Conservation (phyloP, 768 basidiomycete species). For the Coprinopsis sp. region DNA sequence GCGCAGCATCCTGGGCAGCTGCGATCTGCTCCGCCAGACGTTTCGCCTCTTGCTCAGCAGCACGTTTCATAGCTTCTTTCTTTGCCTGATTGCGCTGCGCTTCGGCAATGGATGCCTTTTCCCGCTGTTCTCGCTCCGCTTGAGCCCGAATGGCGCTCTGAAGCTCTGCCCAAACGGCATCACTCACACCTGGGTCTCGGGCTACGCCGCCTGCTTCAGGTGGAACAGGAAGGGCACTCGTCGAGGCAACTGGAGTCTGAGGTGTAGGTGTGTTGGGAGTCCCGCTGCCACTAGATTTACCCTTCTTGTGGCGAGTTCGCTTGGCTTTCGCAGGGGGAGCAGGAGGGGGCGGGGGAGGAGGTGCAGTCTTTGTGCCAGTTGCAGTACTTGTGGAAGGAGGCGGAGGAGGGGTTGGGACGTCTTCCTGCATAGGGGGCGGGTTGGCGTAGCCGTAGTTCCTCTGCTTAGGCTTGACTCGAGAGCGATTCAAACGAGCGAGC, state of each 20-base stretch:
- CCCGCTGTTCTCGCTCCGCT: conserved; percentile 24
- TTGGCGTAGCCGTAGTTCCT: not conserved
- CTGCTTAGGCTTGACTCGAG: conserved; percentile 7
- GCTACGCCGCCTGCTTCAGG: conserved; percentile 3
- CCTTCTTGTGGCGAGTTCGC: not conserved
- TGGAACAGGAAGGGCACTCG: conserved; percentile 6
- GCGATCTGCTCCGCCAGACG: conserved; percentile 7
- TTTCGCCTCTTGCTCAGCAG: conserved; percentile 13
- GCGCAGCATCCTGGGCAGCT: conserved; percentile 23
- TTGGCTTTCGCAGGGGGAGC: not conserved
- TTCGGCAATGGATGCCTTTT: conserved; percentile 15
- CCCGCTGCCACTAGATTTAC: not conserved
- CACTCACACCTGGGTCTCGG: conserved; percentile 50
- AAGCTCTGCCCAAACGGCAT: conserved; percentile 47
- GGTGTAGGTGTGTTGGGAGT: not conserved
- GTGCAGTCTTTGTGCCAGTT: conserved; percentile 6
- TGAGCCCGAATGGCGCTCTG: conserved; percentile 34
- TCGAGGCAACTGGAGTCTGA: conserved; percentile 5
- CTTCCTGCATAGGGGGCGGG: conserved; percentile 15
- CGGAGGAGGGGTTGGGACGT: conserved; percentile 17
- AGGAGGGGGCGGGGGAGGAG: conserved; percentile 10
- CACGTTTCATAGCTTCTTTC: conserved; percentile 17
- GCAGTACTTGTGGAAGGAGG: conserved; percentile 5
- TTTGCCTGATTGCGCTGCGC: conserved; percentile 16
- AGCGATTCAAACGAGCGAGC: conserved; percentile 14